phyloP scores from a whole-genome alignment of 2,329 filamentous ascomycete genomes.

The Calonectria naviculata region DNA sequence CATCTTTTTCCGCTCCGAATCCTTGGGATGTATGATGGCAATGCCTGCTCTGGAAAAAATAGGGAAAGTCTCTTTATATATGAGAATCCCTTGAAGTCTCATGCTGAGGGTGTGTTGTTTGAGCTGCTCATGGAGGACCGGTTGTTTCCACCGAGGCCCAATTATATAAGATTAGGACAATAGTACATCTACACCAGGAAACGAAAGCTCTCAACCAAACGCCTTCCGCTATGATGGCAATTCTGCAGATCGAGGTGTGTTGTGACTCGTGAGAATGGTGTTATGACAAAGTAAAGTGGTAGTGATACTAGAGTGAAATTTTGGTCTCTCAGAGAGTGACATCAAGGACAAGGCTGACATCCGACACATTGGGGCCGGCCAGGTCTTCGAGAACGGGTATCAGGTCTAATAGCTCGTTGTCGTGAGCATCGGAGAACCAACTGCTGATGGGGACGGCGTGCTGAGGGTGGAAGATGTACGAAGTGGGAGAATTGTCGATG shows the following conservation, averaged over 20 bases:
- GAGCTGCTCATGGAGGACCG: conserved; percentile 34
- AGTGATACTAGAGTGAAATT: conserved; percentile 36
- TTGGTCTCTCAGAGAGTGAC: conserved; percentile 74
- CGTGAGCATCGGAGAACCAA: conserved; percentile 99
- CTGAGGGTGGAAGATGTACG: conserved; percentile 99
- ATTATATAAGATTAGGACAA: conserved; percentile 64
- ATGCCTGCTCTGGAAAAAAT: conserved; percentile 40
- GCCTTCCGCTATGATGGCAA: conserved; percentile 65
- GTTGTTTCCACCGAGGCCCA: conserved; percentile 37
- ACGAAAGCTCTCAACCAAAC: conserved; percentile 62
- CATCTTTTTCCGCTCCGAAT: conserved; percentile 46
- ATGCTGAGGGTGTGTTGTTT: conserved; percentile 33
- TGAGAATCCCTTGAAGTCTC: conserved; percentile 34
- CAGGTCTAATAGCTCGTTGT: conserved; percentile 97
- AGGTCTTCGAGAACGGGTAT: conserved; percentile 99
- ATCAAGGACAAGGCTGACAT: conserved; percentile 97
- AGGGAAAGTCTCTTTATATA: conserved; percentile 20
- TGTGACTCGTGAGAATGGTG: conserved; percentile 43
- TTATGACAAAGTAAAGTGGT: conserved; percentile 45
- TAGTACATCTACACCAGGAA: conserved; percentile 63
- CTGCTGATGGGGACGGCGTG: conserved; percentile 99
- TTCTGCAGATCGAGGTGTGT: conserved; percentile 49
- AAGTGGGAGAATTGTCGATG: conserved; percentile 99
- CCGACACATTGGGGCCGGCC: conserved; percentile 86
- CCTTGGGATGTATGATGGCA: conserved; percentile 45